A percentile compares a stretch with the other conserved stretches of the same genome.
These are phyloP conservation scores for Blastomyces silverae DNA, from an alignment of 2,329 filamentous ascomycete species.

Conservation along the genomic window DNA sequence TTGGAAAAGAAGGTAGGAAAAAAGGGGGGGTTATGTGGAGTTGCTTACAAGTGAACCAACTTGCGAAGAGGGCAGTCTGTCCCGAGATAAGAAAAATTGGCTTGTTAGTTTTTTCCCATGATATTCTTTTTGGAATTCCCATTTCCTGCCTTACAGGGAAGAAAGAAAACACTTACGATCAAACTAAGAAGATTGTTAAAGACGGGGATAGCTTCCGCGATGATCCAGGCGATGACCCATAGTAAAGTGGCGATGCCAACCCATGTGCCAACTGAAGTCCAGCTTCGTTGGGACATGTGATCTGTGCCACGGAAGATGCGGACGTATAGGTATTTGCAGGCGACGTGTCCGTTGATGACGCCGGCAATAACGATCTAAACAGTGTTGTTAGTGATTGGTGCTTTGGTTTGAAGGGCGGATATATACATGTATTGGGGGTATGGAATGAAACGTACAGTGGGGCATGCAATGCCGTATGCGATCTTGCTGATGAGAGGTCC, in stretches of 20 bases:
- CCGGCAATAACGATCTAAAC: constrained; percentile 60
- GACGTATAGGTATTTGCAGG: constrained; percentile 59
- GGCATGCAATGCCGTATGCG: constrained; percentile 61
- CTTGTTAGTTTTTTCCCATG: background rate
- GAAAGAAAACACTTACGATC: constrained; percentile 38
- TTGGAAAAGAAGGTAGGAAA: background rate
- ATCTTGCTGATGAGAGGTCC: constrained; percentile 52
- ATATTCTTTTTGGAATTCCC: background rate
- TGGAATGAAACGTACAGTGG: constrained; percentile 43
- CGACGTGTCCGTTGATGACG: constrained; percentile 62
- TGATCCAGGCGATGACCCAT: constrained; percentile 59
- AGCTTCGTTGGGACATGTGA: constrained; percentile 48
- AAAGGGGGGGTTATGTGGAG: constrained; percentile 18
- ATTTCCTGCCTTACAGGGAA: background rate
- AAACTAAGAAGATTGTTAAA: constrained; percentile 62
- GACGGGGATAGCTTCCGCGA: constrained; percentile 62
- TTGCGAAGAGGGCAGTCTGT: constrained; percentile 53
- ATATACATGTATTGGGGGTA: too few species aligned
- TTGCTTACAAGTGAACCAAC: constrained; percentile 57
- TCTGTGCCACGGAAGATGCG: constrained; percentile 56
- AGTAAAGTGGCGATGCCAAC: constrained; percentile 48
- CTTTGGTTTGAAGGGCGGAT: background rate
- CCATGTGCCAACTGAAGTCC: constrained; percentile 52
- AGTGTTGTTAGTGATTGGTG: background rate
- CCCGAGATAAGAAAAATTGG: constrained; percentile 17